A percentile compares a stretch with the other conserved stretches of the same genome.
Conservation (phyloP, 2,329 filamentous ascomycete genomes). For the Cordyceps fumosorosea region DNA sequence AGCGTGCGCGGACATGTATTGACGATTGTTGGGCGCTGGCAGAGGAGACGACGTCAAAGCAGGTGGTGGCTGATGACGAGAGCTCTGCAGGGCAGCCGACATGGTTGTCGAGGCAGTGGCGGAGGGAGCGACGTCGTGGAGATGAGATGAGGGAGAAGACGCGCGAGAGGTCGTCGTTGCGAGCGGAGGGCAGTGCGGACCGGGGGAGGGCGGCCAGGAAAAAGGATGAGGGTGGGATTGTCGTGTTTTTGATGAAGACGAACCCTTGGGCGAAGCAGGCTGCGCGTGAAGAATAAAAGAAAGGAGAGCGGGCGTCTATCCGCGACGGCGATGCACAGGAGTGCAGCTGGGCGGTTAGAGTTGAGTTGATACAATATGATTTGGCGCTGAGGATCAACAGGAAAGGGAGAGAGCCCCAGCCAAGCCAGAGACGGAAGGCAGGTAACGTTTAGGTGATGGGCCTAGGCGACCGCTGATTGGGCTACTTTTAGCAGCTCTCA, state of each 20-base stretch:
- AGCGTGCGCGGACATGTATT: conserved; percentile 46
- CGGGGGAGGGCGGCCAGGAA: not conserved
- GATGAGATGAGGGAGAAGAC: not conserved
- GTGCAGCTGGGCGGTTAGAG: conserved; percentile 14
- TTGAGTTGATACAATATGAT: conserved; percentile 12
- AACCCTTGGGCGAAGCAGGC: not conserved
- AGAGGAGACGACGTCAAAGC: conserved; percentile 44
- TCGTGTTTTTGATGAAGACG: not conserved
- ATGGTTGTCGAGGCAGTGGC: conserved; percentile 38
- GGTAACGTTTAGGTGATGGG: not conserved
- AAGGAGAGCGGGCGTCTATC: conserved; percentile 1
- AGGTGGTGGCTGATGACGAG: conserved; percentile 48
- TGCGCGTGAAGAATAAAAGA: not conserved
- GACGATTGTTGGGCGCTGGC: conserved; percentile 41
- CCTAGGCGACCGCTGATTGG: not conserved
- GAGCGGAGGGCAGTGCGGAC: not conserved
- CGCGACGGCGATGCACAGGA: conserved; percentile 5
- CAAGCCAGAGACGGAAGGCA: not conserved
- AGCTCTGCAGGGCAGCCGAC: conserved; percentile 57
- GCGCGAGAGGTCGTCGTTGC: not conserved
- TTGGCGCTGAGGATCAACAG: conserved; percentile 11
- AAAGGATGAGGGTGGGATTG: not conserved
- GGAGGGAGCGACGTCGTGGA: not conserved
- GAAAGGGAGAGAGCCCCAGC: conserved; percentile 14
- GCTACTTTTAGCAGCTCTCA: not conserved